phyloP scores from a whole-genome alignment of 805 yeast genomes.

The Teunomyces aglyptinius region DNA sequence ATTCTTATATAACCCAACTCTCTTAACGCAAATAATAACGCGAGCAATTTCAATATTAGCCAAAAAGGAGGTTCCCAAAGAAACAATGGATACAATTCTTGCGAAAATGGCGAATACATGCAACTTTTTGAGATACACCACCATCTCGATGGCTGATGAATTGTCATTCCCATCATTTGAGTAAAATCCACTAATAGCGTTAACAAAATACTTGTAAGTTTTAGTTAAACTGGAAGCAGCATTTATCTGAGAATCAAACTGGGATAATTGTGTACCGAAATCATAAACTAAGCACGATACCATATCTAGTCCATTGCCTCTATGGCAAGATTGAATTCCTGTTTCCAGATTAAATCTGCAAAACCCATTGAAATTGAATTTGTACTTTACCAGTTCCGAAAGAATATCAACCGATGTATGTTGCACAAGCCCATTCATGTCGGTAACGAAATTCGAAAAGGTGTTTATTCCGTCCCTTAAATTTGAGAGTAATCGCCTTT shows the following conservation, averaged over 20 bases:
- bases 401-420: conserved; percentile 15
- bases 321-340: conserved; percentile 24
- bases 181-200: not conserved
- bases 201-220: conserved; percentile 6
- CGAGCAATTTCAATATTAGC: not conserved
- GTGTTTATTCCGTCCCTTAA: conserved; percentile 1
- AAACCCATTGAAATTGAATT: conserved; percentile 48
- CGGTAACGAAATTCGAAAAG: not conserved
- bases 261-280: conserved; percentile 47
- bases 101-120: not conserved
- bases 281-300: conserved; percentile 48
- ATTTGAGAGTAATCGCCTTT: not conserved
- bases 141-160: not conserved
- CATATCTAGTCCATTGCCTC: conserved; percentile 46
- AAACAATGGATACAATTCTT: not conserved
- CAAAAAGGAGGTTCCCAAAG: not conserved
- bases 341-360: conserved; percentile 37
- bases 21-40: not conserved
- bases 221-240: conserved; percentile 12
- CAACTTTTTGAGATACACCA: not conserved
- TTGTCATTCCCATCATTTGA: not conserved
- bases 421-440: not conserved
- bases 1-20: not conserved
- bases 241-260: conserved; percentile 23
- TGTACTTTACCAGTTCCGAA: conserved; percentile 39